Evolutionary conservation across 2,329 filamentous ascomycete species (phyloP), one percentile per base, ranked within the genome.

Genomic region (Fusarium redolens): DNA sequence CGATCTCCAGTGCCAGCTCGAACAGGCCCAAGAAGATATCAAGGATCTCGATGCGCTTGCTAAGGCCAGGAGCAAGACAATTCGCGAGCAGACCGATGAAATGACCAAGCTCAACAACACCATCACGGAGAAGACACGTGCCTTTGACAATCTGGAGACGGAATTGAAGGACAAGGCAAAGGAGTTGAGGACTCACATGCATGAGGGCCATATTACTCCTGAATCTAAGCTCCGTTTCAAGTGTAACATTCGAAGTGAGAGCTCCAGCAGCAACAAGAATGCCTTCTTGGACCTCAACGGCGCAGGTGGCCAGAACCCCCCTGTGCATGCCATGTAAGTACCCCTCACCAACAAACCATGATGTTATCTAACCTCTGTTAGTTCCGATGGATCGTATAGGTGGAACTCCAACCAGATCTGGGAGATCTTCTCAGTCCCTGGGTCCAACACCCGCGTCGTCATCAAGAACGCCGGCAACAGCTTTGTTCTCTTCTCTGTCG

Each of bases 241-340:
- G 2, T 33, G 11, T 1, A 59, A 43, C 9, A 5, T 63, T 5
- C 7, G 30, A 30, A 50, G 54, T 15, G 30, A 45, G 3, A 37
- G 35, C 4, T 30, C 40, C 1, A 18, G 37, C 2, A 7, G 25
- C 4, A 44, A 18, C 15, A 60, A 11, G 4, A 8, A 61, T 28
- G 47, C 45, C 17, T 41, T 63, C 14, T 43, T 63, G 6, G 54
- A 63, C 7, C 44, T 57, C 14, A 17, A 17, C 1, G 51, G 59
- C 4, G 59, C 25, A 6, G 59, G 41, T 9, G 59, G 41, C 1
- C 8, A 40, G 4, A 56, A 33, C n/a, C 41, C 28, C 11, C 25
- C 59, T 1, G 51, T 58, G 0, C 51, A 57, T 11, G 51, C 51
- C 3, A 45, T 22, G 61, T 50, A 15, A 63, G 54, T 63, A 11